phyloP scores from a whole-genome alignment of 2,329 filamentous ascomycete species.

The Diaporthe batatas region DNA sequence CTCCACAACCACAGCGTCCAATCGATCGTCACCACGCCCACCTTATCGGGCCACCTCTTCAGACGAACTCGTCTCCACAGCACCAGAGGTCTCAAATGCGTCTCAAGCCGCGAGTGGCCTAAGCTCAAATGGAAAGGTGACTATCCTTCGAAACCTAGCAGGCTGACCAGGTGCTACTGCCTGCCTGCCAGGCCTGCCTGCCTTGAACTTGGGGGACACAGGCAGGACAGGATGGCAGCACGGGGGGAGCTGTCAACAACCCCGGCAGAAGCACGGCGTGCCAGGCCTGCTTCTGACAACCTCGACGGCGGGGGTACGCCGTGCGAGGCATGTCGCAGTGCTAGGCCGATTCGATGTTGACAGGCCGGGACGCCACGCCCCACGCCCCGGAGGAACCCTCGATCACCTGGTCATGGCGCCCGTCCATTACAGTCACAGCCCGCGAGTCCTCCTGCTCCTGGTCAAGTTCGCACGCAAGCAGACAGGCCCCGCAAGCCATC shows the following conservation, averaged over 20 bases:
- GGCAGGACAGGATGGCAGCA: no score
- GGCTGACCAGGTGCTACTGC: constrained; percentile 16
- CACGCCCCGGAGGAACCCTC: neutral
- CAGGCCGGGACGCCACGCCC: neutral
- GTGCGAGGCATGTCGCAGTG: neutral
- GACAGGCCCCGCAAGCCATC: neutral
- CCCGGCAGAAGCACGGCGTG: constrained; percentile 14
- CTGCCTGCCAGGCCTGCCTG: constrained; percentile 13
- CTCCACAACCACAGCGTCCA: constrained; percentile 14
- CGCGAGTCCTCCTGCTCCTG: constrained; percentile 1
- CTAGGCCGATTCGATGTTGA: constrained; percentile 11
- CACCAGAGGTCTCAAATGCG: constrained; percentile 32
- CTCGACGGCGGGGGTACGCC: neutral
- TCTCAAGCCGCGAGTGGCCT: constrained; percentile 27
- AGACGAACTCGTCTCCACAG: constrained; percentile 30
- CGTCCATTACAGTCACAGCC: neutral
- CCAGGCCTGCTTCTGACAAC: constrained; percentile 10
- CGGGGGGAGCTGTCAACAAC: neutral
- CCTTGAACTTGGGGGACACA: constrained; percentile 9
- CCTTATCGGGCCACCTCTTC: constrained; percentile 33
- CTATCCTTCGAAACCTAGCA: constrained; percentile 29
- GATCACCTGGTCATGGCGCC: neutral
- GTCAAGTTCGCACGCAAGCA: neutral
- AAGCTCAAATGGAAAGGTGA: constrained; percentile 29
- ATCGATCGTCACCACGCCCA: constrained; percentile 21